Percentiles rank a stretch among this genome's conserved stretches.
These are phyloP conservation scores for Lachnellula hyalina DNA, from an alignment of 2,329 filamentous ascomycete genomes.

Conservation along the genomic window DNA sequence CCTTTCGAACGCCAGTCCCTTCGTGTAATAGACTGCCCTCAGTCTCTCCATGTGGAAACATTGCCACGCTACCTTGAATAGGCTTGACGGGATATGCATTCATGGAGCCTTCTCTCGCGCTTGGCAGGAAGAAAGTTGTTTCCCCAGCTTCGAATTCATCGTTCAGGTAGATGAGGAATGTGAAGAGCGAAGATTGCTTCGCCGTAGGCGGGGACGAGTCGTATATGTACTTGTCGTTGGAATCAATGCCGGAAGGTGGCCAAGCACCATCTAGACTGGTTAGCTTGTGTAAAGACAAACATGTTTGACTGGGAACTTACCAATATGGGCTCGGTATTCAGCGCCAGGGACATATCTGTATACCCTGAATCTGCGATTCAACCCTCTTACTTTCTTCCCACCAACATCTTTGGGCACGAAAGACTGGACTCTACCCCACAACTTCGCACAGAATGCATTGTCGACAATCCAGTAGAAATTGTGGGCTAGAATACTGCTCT, in stretches of 20 bases:
- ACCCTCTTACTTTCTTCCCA: conserved; percentile 53
- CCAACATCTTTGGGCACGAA: conserved; percentile 52
- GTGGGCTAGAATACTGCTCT: conserved; percentile 61
- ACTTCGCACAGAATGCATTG: conserved; percentile 52
- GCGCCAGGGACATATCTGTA: conserved; percentile 69
- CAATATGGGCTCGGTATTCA: conserved; percentile 65
- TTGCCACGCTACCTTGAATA: conserved; percentile 61
- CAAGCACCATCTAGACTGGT: conserved; percentile 54
- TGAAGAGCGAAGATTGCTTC: conserved; percentile 63
- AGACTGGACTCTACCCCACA: conserved; percentile 56
- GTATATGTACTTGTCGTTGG: conserved; percentile 51
- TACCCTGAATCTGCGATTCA: conserved; percentile 66
- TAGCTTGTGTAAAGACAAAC: neutral
- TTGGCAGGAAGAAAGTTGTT: conserved; percentile 66
- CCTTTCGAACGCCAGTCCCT: conserved; percentile 63
- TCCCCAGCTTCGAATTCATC: conserved; percentile 69
- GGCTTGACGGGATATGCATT: conserved; percentile 66
- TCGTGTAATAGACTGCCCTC: conserved; percentile 62
- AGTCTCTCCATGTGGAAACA: conserved; percentile 66
- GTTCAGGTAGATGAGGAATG: conserved; percentile 64
- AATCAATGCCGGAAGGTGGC: conserved; percentile 62
- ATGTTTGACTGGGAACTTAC: conserved; percentile 17
- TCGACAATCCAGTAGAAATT: conserved; percentile 72
- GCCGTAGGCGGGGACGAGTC: conserved; percentile 55
- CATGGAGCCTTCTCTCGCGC: conserved; percentile 56